Base-by-base conservation (phyloP, 768 basidiomycete genomes). In the Leccinum boreale region DNA sequence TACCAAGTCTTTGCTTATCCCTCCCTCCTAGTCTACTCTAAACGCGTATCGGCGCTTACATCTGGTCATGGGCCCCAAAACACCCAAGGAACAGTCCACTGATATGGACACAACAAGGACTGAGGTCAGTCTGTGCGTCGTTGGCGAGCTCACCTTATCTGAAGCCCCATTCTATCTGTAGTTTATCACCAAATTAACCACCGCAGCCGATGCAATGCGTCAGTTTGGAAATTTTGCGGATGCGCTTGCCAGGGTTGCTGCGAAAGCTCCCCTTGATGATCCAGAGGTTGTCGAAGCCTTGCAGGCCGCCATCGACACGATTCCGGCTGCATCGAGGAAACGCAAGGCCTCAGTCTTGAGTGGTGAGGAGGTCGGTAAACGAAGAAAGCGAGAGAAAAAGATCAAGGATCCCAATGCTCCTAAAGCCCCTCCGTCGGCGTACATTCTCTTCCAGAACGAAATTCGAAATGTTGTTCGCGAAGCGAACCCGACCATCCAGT, bases 361-460 rank as follows among this genome's bases (percentile, higher is more conserved):
- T 24, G 66, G 64, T n/a, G 76, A 70, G 4, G 80, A 78, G 49
- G 72, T 67, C 26, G 79, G 75, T 11, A 73, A 67, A 60, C 63
- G 68, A 58, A 68, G 62, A 44, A 75, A 60, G 55, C 67, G 73
- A 48, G 73, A 72, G 56, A 93, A 87, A 74, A 87, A 88, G 65
- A 79, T 67, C 42, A 86, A 87, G 73, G 95, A 98, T 67, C 94
- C 94, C 19, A 89, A 94, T 73, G 94, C 94, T 57, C 96, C 96
- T 31, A 97, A 95, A 71, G 87, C 93, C 9, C 95, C 96, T 26
- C 82, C 93, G 14, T 91, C 91, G 7, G 93, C 94, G 19, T 98
- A 96, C 75, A 84, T 98, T 67, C 77, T 95, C 64, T 98, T 89
- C 81, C 96, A 98, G 76, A 97, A 96, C 70, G 89, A 90, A 14